Conservation (phyloP, 768 basidiomycete species). For the Cantharellus anzutake region DNA sequence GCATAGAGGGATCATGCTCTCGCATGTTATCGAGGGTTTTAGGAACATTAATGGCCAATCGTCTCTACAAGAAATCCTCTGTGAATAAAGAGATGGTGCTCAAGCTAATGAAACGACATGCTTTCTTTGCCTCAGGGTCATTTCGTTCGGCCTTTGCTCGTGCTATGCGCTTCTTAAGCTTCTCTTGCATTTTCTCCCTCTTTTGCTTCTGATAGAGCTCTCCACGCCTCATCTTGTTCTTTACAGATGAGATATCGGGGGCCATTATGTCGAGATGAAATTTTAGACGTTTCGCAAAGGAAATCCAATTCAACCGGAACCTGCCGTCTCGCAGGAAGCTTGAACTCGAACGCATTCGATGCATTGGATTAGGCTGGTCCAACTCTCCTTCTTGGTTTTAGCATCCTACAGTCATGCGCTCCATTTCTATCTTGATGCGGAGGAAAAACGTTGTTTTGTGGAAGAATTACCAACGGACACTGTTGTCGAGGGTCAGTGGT, state of each 20-base stretch:
- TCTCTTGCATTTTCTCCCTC: slow-evolving; percentile 59
- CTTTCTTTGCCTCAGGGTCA: slow-evolving; percentile 56
- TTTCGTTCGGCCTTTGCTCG: slow-evolving; percentile 55
- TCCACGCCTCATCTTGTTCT: slow-evolving; percentile 78
- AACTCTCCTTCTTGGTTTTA: neutral
- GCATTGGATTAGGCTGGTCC: neutral
- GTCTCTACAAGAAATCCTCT: slow-evolving; percentile 32
- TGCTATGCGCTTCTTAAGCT: slow-evolving; percentile 63
- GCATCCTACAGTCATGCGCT: slow-evolving; percentile 32
- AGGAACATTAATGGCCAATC: slow-evolving; percentile 69
- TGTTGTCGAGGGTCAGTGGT: slow-evolving; percentile 66
- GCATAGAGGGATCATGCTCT: slow-evolving; percentile 55
- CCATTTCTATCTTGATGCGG: slow-evolving; percentile 92
- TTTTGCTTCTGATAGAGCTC: slow-evolving; percentile 54
- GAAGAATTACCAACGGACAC: slow-evolving; percentile 92
- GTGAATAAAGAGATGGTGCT: neutral
- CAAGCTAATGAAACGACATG: neutral
- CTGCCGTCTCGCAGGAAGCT: neutral
- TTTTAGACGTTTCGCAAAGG: no score
- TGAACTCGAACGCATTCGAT: neutral
- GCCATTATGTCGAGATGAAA: neutral
- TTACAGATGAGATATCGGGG: slow-evolving; percentile 24
- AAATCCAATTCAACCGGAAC: neutral
- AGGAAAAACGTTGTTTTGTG: slow-evolving; percentile 86
- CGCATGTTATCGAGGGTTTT: slow-evolving; percentile 86